Percentiles rank a stretch among this genome's conserved stretches.
Conservation (phyloP, 805 yeast species). For the Clavispora phyllophila region DNA sequence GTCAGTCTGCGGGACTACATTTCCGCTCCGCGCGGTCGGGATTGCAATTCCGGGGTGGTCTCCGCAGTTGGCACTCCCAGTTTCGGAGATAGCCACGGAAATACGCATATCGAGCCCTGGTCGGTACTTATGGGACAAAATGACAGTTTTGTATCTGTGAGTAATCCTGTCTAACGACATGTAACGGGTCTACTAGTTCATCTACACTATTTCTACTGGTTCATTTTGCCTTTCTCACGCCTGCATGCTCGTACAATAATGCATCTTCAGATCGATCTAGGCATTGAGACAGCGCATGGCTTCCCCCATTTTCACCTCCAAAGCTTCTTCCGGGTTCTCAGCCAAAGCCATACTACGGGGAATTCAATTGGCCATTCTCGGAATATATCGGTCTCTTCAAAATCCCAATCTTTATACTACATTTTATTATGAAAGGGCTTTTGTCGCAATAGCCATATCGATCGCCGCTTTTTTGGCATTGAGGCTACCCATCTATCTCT, state of each 20-base stretch:
- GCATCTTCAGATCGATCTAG: too few relatives aligned
- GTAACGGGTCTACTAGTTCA: too few relatives aligned
- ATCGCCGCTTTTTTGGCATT: constrained; percentile 30
- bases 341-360: constrained; percentile 47
- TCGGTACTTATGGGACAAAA: too few relatives aligned
- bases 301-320: constrained; percentile 54
- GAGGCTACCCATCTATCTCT: constrained; percentile 18
- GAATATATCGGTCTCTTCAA: constrained; percentile 42
- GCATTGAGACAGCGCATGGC: constrained; percentile 47
- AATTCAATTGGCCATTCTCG: constrained; percentile 46
- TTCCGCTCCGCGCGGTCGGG: constrained; percentile 5
- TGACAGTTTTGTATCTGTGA: too few relatives aligned
- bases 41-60: constrained; percentile 3
- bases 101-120: not conserved
- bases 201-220: too few relatives aligned
- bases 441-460: constrained; percentile 32
- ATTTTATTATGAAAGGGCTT: constrained; percentile 32
- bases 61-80: not conserved
- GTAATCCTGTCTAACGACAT: too few relatives aligned
- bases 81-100: not conserved
- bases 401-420: constrained; percentile 31
- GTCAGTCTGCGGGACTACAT: constrained; percentile 4
- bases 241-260: too few relatives aligned
- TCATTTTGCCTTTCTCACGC: too few relatives aligned
- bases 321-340: constrained; percentile 54